Base-by-base conservation (phyloP, 2,329 filamentous ascomycete genomes). In the Colletotrichum noveboracense region DNA sequence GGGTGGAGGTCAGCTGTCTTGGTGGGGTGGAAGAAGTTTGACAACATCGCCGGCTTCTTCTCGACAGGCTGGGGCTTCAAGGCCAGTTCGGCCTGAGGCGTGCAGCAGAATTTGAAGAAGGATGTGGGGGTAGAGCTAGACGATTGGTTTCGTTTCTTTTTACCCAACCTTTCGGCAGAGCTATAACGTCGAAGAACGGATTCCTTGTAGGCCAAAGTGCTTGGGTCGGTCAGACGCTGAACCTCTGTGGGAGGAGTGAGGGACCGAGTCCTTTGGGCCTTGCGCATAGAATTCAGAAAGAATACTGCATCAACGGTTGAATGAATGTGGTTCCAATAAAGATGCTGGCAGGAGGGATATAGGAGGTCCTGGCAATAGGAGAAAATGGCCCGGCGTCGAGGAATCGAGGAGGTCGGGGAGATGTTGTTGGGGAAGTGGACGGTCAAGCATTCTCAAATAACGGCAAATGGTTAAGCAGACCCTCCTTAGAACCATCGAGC, bases 161-260 rank as follows among this genome's bases (percentile, higher is more conserved):
- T 14, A 10, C 58, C 28, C 38, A 74, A 9, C 3, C 26, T 55
- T 12, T 73, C 69, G 26, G 66, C 66, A 32, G 76, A 77, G 30
- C 28, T 71, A 18, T 74, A 76, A 30, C 56, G 75, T 68, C 70
- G 66, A 8, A 56, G 28, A 28, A 55, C 52, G 12, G 61, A 55
- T 16, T 60, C 43, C 26, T 71, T 74, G 30, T 61, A 66, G 70
- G 56, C 67, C n/a, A 65, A 69, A 7, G 65, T 24, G 3, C 9
- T 66, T 36, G 74, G 74, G 26, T 76, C 56, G 18, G 74, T 66
- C 16, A 67, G 14, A 30, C 58, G 76, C 18, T 58, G 70, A 43
- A 66, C 66, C 61, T 76, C 76, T 34, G 75, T 71, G 7, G 64
- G 30, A 16, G 70, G 74, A n/a, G 74, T 77, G 28, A 71, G 32